Evolutionary conservation across 306 rosid genomes (phyloP), one percentile per base, ranked within the genome.

Genomic region (Castanea crenata): DNA sequence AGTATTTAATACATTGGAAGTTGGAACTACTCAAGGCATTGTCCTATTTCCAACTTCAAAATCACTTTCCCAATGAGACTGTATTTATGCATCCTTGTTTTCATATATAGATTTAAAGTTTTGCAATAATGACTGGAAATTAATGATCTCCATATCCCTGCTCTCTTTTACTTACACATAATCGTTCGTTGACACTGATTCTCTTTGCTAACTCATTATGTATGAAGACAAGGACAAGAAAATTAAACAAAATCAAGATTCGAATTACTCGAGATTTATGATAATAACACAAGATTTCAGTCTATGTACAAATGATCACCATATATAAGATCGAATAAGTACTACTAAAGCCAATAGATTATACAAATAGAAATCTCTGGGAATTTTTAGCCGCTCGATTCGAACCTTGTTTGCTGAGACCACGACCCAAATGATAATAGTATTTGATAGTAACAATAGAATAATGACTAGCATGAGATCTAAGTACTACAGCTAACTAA

Each of bases 181-280:
- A 0, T 25, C 27, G 27, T 25, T 63, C 38, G 31, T 14, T 29
- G 38, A 18, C 65, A 27, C 1, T n/a, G 14, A 21, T 19, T 14
- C 68, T 78, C 62, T 58, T 71, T 70, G 12, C 71, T 38, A 55
- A 55, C 15, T 61, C 41, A 11, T 16, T 25, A 29, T 2, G 27
- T 38, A 52, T 34, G 27, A 35, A 12, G 31, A 13, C 7, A 41
- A 51, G 14, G 16, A 27, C 34, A 5, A 38, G 25, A 3, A 58
- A 41, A 57, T 20, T 34, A 49, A 35, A 21, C 41, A 78, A 67
- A 19, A 58, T 38, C 38, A 51, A 58, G 29, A 29, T 29, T 59
- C 71, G 80, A 79, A 74, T 35, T 70, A 76, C 44, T 63, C 27
- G 59, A 82, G 78, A 76, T 82, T 75, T 44, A n/a, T 59, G 51